Evolutionary conservation across 2,329 filamentous ascomycete genomes (phyloP).

Genomic region (Bipolaris cookei): DNA sequence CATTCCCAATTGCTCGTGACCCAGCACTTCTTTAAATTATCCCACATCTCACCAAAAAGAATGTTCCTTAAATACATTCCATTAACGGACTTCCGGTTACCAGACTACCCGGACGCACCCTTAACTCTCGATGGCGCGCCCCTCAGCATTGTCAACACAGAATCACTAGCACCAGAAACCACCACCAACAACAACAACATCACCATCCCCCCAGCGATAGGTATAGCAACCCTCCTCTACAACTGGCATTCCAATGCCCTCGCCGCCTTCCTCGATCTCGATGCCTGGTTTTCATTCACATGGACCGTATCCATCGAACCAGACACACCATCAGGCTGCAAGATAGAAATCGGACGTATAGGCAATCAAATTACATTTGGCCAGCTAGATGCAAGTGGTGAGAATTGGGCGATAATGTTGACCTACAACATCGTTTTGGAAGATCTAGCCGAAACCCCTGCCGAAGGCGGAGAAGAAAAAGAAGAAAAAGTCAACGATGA

Average conservation of each 20-base stretch:
- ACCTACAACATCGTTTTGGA: slow-evolving; percentile 25
- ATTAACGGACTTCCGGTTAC: slow-evolving; percentile 18
- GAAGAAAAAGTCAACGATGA: not conserved
- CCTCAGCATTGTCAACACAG: slow-evolving; percentile 16
- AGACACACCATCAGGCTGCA: slow-evolving; percentile 15
- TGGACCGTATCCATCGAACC: slow-evolving; percentile 22
- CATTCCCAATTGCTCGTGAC: slow-evolving; percentile 10
- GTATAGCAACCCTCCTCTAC: slow-evolving; percentile 29
- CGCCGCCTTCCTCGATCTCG: slow-evolving; percentile 28
- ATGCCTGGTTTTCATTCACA: slow-evolving; percentile 35
- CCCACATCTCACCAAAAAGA: not conserved
- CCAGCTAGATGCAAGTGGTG: slow-evolving; percentile 21
- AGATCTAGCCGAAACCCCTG: slow-evolving; percentile 10
- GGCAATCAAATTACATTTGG: slow-evolving; percentile 34
- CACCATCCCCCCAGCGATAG: slow-evolving; percentile 17
- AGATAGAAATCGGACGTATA: slow-evolving; percentile 32
- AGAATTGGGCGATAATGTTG: slow-evolving; percentile 30
- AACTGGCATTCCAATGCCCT: slow-evolving; percentile 28
- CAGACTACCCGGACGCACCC: slow-evolving; percentile 17
- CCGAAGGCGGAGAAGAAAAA: not conserved
- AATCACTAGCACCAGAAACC: not conserved
- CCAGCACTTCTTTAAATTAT: not conserved
- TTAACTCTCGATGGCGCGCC: slow-evolving; percentile 16
- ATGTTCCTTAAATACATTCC: slow-evolving; percentile 8
- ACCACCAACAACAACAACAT: not conserved